phyloP scores from a whole-genome alignment of 2,329 filamentous ascomycete species.

The Westerdykella sp. region DNA sequence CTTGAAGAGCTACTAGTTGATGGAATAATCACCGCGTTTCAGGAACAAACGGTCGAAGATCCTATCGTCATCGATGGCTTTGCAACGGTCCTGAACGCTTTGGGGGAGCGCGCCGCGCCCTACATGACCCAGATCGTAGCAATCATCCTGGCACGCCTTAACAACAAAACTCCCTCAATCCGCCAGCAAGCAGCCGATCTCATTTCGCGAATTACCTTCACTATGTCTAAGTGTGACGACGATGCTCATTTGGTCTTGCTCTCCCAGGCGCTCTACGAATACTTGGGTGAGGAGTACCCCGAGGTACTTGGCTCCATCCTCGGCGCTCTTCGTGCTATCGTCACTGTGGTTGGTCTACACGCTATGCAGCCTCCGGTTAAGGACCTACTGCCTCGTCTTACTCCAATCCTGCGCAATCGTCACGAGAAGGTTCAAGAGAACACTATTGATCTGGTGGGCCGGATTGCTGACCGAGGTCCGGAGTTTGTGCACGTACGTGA shows the following conservation, averaged over 20 bases:
- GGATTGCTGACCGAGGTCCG: conserved; percentile 93
- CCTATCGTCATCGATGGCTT: conserved; percentile 96
- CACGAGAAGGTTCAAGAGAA: conserved; percentile 99
- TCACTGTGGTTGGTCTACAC: conserved; percentile 94
- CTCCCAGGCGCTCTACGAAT: conserved; percentile 91
- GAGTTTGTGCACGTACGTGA: conserved; percentile 95
- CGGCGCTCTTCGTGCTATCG: conserved; percentile 88
- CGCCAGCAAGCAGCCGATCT: conserved; percentile 95
- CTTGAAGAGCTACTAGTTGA: conserved; percentile 92
- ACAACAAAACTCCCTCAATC: conserved; percentile 96
- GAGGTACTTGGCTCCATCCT: conserved; percentile 96
- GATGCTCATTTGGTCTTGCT: conserved; percentile 94
- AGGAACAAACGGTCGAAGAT: conserved; percentile 96
- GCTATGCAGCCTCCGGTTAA: conserved; percentile 98
- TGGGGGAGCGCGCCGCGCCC: conserved; percentile 89
- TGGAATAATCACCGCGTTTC: conserved; percentile 91
- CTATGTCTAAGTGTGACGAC: conserved; percentile 98
- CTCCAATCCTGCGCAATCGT: conserved; percentile 94
- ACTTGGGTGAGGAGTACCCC: conserved; percentile 95
- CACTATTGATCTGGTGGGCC: conserved; percentile 94
- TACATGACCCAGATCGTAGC: conserved; percentile 96
- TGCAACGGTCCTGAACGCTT: conserved; percentile 91
- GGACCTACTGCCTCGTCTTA: conserved; percentile 87
- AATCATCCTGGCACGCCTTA: conserved; percentile 91
- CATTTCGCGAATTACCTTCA: conserved; percentile 93